A percentile compares a stretch with the other conserved stretches of the same genome.
Evolutionary conservation across 345 rosid genomes (phyloP).

Genomic region (Ceriops zippeliana): DNA sequence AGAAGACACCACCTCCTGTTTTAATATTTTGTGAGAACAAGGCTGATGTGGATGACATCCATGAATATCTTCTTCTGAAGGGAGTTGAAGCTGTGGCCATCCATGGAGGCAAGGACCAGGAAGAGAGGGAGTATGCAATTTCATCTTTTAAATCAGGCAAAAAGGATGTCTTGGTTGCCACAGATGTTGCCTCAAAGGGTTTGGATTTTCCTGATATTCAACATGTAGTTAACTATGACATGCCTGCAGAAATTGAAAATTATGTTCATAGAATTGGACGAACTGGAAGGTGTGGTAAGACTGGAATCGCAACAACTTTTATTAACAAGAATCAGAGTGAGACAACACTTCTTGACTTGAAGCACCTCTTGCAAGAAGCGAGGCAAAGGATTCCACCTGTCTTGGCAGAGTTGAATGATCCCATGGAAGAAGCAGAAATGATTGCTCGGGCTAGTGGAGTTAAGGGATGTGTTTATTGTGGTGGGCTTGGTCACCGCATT

Average conservation of each 20-base stretch:
- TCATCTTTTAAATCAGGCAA: constrained; percentile 77
- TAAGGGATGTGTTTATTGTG: constrained; percentile 94
- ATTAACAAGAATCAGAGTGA: constrained; percentile 95
- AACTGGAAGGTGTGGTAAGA: constrained; percentile 92
- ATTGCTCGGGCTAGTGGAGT: constrained; percentile 72
- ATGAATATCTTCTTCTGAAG: constrained; percentile 82
- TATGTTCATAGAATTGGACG: constrained; percentile 91
- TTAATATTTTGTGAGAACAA: constrained; percentile 91
- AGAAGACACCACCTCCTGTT: constrained; percentile 94
- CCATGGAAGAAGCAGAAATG: constrained; percentile 76
- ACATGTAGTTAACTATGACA: constrained; percentile 88
- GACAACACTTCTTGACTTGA: constrained; percentile 77
- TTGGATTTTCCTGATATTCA: constrained; percentile 90
- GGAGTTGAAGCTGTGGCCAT: constrained; percentile 93
- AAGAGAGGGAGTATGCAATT: constrained; percentile 86
- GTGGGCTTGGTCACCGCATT: constrained; percentile 89
- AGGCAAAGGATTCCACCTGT: constrained; percentile 94
- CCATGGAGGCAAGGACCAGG: constrained; percentile 96
- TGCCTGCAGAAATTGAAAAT: constrained; percentile 95
- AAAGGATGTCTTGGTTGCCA: constrained; percentile 88
- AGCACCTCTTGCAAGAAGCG: constrained; percentile 86
- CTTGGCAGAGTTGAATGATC: constrained; percentile 79
- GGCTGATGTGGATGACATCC: constrained; percentile 92
- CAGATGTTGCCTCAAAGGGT: constrained; percentile 92
- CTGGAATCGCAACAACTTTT: constrained; percentile 89